Base-by-base conservation (phyloP, 2,329 filamentous ascomycete genomes). In the Chalaropsis ovoidea region DNA sequence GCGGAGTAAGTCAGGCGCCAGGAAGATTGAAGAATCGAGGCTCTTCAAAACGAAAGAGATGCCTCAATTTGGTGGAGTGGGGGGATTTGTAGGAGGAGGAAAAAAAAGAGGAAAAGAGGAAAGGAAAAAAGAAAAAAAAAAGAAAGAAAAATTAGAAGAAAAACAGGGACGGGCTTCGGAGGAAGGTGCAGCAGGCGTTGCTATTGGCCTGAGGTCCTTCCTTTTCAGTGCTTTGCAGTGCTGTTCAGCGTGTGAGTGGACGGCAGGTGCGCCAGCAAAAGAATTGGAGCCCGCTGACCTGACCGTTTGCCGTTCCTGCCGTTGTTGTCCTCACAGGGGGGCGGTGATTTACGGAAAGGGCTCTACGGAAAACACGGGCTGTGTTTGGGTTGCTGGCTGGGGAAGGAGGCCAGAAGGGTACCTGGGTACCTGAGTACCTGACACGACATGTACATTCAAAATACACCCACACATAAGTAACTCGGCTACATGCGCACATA, bases 1-100 rank as follows among this genome's bases (percentile, higher is more conserved):
- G 65, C 65, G 65, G 65, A 64, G 61, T 64, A 67, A 64, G 65
- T 67, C 65, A 27, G 45, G 52, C 41, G 49, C 60, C 47, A 60
- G 31, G 35, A 45, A 52, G 15, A 56, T 24, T 52, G 35, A 58
- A 62, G 17, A 43, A 54, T 39, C 22, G 54, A 45, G 17, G 54
- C 45, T 52, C n/a, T 58, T 56, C 22, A 27, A 49, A 60, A 67
- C 45, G 35, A 60, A 60, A 61, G 45, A 61, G 19, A 58, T n/a
- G 8, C 19, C n/a, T 58, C 56, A 61, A 31, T 22, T 61, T 47
- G n/a, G 52, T 39, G 41, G 63, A 63, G 63, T 63, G 62, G 45
- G 52, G 24, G 43, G n/a, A 15, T 27, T 39, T 31, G 43, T 62
- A 24, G 39, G 43, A 39, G 35, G 35, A 39, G 8, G 35, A 39